phyloP scores from a whole-genome alignment of 495 filamentous ascomycete species.

The Annulohypoxylon nitens region DNA sequence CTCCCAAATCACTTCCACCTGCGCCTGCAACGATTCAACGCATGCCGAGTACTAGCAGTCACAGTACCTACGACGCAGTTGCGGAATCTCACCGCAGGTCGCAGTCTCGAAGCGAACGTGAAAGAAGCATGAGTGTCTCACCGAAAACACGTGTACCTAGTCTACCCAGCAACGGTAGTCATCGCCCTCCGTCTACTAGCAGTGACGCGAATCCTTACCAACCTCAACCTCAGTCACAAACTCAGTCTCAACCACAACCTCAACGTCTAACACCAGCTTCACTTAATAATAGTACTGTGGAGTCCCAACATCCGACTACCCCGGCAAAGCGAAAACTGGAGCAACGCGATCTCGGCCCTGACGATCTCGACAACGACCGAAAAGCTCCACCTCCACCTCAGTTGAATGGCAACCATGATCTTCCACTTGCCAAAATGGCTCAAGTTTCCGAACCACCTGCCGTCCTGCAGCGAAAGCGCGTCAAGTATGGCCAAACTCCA shows the following conservation, averaged over 20 bases:
- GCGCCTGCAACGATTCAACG: conserved; percentile 62
- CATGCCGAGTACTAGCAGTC: conserved; percentile 57
- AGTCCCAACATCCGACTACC: conserved; percentile 52
- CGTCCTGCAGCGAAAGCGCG: conserved; percentile 55
- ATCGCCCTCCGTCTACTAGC: conserved; percentile 54
- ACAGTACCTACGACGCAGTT: conserved; percentile 58
- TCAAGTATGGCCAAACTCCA: conserved; percentile 55
- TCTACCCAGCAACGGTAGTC: conserved; percentile 61
- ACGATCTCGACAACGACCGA: conserved; percentile 60
- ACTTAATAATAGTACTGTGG: conserved; percentile 48
- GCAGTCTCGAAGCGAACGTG: conserved; percentile 65
- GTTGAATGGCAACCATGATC: conserved; percentile 56
- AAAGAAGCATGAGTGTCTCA: conserved; percentile 72
- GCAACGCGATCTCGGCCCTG: conserved; percentile 60
- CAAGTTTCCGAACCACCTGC: conserved; percentile 47
- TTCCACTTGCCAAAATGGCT: conserved; percentile 36
- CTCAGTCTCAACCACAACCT: conserved; percentile 26
- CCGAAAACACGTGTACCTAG: conserved; percentile 72
- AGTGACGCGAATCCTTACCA: conserved; percentile 58
- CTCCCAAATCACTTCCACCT: conserved; percentile 53
- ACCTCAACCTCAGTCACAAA: conserved; percentile 24
- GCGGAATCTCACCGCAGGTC: conserved; percentile 53
- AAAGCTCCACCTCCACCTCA: conserved; percentile 59
- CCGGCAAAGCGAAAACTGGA: conserved; percentile 68
- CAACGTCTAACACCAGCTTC: conserved; percentile 51